Evolutionary conservation across 176 grass and related monocot species (phyloP).

Genomic region (Carex scoparia): DNA sequence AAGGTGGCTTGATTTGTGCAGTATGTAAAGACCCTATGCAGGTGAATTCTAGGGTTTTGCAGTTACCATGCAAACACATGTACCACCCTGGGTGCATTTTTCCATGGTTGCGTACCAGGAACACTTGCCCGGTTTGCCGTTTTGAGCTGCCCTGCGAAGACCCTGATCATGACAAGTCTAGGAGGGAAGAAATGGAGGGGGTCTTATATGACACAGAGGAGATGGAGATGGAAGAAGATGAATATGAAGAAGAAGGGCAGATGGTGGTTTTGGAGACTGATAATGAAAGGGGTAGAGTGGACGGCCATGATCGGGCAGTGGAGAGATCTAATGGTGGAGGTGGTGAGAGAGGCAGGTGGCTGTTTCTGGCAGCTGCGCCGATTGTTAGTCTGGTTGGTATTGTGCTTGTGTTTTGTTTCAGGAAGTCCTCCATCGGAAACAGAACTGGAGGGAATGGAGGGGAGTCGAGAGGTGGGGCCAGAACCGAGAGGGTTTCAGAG

Average conservation of each 20-base stretch:
- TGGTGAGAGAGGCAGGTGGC: conserved; percentile 33
- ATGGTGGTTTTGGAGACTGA: conserved; percentile 17
- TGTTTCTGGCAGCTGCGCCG: conserved; percentile 55
- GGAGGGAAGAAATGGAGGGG: conserved; percentile 29
- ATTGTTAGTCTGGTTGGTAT: conserved; percentile 71
- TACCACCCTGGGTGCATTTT: conserved; percentile 80
- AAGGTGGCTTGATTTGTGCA: conserved; percentile 55
- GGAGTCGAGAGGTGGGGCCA: conserved; percentile 15
- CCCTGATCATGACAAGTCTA: conserved; percentile 56
- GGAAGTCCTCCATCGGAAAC: conserved; percentile 28
- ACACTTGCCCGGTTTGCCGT: conserved; percentile 86
- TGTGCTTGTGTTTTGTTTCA: conserved; percentile 77
- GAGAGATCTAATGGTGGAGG: conserved; percentile 35
- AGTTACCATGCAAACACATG: conserved; percentile 72
- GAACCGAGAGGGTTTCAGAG: conserved; percentile 13
- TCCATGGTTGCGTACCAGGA: conserved; percentile 71
- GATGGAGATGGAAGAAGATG: conserved; percentile 28
- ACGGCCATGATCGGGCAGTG: conserved; percentile 17
- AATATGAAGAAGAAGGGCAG: conserved; percentile 49
- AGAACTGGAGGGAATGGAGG: neutral
- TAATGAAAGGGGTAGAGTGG: conserved; percentile 16
- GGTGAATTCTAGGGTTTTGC: conserved; percentile 38
- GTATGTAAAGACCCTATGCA: conserved; percentile 77
- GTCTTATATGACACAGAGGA: conserved; percentile 20
- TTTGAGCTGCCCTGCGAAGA: conserved; percentile 81